Evolutionary conservation across 2,329 filamentous ascomycete species (phyloP), one percentile per base, ranked within the genome.

Genomic region (Aspergillus costaricaensis): DNA sequence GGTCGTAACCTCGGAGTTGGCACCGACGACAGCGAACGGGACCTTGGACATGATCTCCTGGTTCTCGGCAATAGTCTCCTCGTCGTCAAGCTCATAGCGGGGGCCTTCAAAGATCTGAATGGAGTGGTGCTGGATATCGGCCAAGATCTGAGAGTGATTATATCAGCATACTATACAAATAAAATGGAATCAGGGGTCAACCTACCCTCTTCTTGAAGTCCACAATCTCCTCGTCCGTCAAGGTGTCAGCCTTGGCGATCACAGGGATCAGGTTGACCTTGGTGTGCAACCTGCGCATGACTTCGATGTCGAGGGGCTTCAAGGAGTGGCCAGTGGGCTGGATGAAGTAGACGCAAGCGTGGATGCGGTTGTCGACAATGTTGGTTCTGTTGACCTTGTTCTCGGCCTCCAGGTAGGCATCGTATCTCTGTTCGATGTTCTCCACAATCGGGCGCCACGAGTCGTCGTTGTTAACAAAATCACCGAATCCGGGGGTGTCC

Each of bases 321-420:
- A 99, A 84, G 36, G 95, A 96, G 85, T 99, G 95, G 63, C 95
- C 95, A 32, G 95, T 99, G 68, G 95, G 95, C 83, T 99, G 94
- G 73, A 99, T 97, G 84, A 99, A 99, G 87, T 97, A 99, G 65
- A 99, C 95, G 74, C 96, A 98, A 59, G 95, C 95, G 74, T 99
- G 95, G 66, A 99, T 96, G 72, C 95, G 91, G 86, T 98, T 99
- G 83, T 99, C 95, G 65, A 99, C 90, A 79, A 98, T 98, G 86
- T 99, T 99, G 89, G 97, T 96, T 73, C 95, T 92, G 85, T 99
- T 99, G 78, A 99, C 92, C 87, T 98, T 99, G 88, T 99, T 99
- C 86, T 99, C 95, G 49, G 95, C 94, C 80, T 99, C 95, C 62
- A 99, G 86, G 80, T 98, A 99, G 57, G 95, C 93, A 80, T 99